Conservation (phyloP, 2,329 filamentous ascomycete genomes). For the Penicillium sp. region DNA sequence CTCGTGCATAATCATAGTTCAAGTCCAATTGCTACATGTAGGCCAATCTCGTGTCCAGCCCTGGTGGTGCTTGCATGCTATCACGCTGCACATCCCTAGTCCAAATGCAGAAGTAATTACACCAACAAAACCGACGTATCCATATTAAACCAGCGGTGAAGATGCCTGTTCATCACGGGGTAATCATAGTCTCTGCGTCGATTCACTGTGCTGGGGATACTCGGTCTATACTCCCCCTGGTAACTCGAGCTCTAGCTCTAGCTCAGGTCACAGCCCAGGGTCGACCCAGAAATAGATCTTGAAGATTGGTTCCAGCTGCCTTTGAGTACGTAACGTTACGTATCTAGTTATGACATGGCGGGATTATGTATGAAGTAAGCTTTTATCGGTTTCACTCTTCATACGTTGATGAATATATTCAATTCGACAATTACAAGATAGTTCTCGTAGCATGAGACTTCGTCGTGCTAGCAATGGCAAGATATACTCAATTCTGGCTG, state of each 20-base stretch:
- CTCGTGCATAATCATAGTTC: background rate
- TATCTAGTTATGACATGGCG: too few species aligned
- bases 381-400: background rate
- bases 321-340: too few species aligned
- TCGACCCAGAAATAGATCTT: slow-evolving; percentile 10
- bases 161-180: background rate
- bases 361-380: too few species aligned
- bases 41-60: background rate
- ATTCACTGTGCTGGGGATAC: slow-evolving; percentile 38
- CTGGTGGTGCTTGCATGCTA: background rate
- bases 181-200: background rate
- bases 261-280: background rate
- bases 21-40: background rate
- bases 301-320: too few species aligned
- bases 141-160: background rate
- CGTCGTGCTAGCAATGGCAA: background rate
- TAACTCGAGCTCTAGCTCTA: too few species aligned
- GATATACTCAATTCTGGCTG: background rate
- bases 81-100: background rate
- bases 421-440: background rate
- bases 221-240: slow-evolving; percentile 61
- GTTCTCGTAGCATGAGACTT: background rate
- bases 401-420: background rate
- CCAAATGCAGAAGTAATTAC: background rate
- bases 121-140: background rate